Percentiles rank a stretch among this genome's conserved stretches.
Conservation (phyloP, 129 eudicot species). For the Tagetes erecta region DNA sequence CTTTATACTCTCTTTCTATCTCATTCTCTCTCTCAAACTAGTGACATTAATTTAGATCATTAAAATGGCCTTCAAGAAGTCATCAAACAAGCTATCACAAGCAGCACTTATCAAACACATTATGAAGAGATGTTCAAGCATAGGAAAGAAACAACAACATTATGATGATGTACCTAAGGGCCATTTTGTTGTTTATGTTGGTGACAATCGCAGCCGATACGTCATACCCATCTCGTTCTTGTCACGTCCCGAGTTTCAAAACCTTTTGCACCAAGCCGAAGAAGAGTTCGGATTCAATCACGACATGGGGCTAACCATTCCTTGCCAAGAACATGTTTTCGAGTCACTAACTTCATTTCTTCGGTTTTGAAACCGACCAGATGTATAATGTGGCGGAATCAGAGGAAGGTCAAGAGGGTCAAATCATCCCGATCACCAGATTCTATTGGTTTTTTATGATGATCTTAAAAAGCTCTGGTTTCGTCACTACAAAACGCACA, state of each 20-base stretch:
- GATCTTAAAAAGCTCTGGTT: too few relatives aligned
- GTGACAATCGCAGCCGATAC: conserved; percentile 65
- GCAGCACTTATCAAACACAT: conserved; percentile 64
- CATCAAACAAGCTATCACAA: conserved; percentile 73
- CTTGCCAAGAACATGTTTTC: conserved; percentile 70
- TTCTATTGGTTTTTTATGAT: too few relatives aligned
- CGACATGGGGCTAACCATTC: conserved; percentile 83
- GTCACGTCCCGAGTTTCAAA: conserved; percentile 57
- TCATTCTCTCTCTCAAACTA: not conserved
- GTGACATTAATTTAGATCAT: not conserved
- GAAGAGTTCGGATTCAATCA: conserved; percentile 89
- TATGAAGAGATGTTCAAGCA: conserved; percentile 70
- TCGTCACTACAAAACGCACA: too few relatives aligned
- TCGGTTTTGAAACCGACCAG: conserved; percentile 26
- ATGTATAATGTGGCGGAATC: too few relatives aligned
- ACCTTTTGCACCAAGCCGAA: conserved; percentile 67
- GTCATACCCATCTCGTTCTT: conserved; percentile 68
- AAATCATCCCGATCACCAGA: too few relatives aligned
- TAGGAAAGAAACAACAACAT: conserved; percentile 67
- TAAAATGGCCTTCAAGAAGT: conserved; percentile 62
- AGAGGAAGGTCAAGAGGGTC: too few relatives aligned
- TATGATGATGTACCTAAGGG: conserved; percentile 84
- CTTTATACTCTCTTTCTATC: conserved; percentile 15
- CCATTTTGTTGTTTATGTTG: conserved; percentile 83
- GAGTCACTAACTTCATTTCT: conserved; percentile 58